Conservation (phyloP, 2,329 filamentous ascomycete species). For the Aphanoascus verrucosus region DNA sequence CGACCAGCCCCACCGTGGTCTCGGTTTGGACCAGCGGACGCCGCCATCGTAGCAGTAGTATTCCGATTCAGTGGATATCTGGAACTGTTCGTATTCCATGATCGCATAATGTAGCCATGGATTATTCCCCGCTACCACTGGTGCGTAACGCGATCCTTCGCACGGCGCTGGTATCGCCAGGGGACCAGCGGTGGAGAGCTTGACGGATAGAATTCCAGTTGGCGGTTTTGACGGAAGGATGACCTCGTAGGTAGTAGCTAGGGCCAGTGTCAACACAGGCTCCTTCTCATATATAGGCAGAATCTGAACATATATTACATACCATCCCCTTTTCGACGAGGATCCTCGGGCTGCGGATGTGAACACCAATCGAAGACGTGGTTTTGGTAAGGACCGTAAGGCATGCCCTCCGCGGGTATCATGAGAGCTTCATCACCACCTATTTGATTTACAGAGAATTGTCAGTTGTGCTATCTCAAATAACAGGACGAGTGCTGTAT, state of each 20-base stretch:
- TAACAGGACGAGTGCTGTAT: neutral
- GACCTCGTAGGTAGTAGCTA: constrained; percentile 4
- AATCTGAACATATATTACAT: constrained; percentile 1
- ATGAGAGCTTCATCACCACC: neutral
- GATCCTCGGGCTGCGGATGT: neutral
- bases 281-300: neutral
- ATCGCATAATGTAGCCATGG: constrained; percentile 10
- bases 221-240: constrained; percentile 8
- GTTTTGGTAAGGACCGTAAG: too few relatives aligned
- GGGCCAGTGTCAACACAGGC: neutral
- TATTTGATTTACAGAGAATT: neutral
- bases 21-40: neutral
- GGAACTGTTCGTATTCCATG: constrained; percentile 9
- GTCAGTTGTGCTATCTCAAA: constrained; percentile 5
- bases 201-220: constrained; percentile 10
- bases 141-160: constrained; percentile 1
- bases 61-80: constrained; percentile 7
- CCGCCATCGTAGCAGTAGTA: neutral
- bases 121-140: neutral
- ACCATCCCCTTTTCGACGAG: constrained; percentile 4
- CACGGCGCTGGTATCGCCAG: constrained; percentile 7
- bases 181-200: neutral
- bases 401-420: too few relatives aligned
- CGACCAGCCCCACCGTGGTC: neutral
- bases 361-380: neutral